phyloP scores from a whole-genome alignment of 495 filamentous ascomycete species.

The Hyaloscypha hepaticicola region DNA sequence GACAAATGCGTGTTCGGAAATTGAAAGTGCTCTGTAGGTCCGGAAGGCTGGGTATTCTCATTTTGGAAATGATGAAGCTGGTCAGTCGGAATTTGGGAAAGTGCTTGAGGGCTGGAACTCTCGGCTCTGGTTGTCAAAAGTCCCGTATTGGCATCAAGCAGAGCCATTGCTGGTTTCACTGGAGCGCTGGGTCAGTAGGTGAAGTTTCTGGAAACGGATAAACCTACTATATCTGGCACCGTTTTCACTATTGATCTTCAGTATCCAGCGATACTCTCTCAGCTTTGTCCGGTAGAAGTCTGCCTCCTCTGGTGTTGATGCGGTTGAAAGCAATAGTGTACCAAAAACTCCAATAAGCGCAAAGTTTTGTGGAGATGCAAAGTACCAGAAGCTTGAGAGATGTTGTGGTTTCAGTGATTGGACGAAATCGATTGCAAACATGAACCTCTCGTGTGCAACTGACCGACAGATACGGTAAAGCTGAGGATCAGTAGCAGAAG shows the following conservation, averaged over 20 bases:
- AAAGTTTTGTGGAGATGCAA: conserved; percentile 76
- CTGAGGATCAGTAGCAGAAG: conserved; percentile 53
- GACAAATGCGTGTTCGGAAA: conserved; percentile 9
- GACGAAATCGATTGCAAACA: conserved; percentile 75
- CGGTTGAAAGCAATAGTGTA: conserved; percentile 77
- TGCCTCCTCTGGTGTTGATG: conserved; percentile 80
- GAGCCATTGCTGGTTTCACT: conserved; percentile 30
- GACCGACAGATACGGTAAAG: conserved; percentile 92
- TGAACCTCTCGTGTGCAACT: conserved; percentile 75
- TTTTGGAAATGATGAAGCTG: conserved; percentile 4
- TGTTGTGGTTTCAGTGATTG: conserved; percentile 71
- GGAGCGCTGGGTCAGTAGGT: background rate
- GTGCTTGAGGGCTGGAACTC: conserved; percentile 1
- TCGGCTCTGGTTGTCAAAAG: conserved; percentile 17
- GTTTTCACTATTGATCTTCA: conserved; percentile 80
- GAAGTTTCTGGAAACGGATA: background rate
- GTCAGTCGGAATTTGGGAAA: background rate
- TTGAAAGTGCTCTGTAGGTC: conserved; percentile 13
- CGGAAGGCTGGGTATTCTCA: background rate
- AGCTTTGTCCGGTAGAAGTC: conserved; percentile 87
- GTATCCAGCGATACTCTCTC: conserved; percentile 90
- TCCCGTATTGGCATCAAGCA: conserved; percentile 30
- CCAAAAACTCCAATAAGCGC: conserved; percentile 79
- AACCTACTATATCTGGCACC: conserved; percentile 42
- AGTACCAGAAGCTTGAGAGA: conserved; percentile 77